Evolutionary conservation across 2,329 filamentous ascomycete genomes (phyloP).

Genomic region (Neodidymelliopsis sp.): DNA sequence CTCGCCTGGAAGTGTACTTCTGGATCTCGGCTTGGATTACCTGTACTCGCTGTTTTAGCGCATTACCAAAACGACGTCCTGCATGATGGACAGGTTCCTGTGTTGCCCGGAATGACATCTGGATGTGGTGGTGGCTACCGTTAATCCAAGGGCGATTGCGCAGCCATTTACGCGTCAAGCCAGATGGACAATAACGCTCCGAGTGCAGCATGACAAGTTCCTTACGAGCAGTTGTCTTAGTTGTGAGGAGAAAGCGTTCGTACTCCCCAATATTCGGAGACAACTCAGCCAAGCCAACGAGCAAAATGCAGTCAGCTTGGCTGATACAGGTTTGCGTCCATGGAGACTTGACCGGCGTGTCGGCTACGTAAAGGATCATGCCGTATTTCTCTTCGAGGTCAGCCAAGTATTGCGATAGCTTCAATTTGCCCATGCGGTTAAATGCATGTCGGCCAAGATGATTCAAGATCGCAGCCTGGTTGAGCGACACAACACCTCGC

Average conservation of each 20-base stretch:
- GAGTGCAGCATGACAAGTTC: slow-evolving; percentile 88
- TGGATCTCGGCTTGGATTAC: slow-evolving; percentile 96
- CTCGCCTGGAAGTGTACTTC: slow-evolving; percentile 93
- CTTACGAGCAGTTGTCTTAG: slow-evolving; percentile 96
- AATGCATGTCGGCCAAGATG: slow-evolving; percentile 96
- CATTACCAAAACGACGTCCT: slow-evolving; percentile 80
- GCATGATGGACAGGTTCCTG: slow-evolving; percentile 78
- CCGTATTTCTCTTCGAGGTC: slow-evolving; percentile 98
- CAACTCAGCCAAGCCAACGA: slow-evolving; percentile 89
- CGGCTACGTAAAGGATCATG: slow-evolving; percentile 92
- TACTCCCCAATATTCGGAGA: slow-evolving; percentile 94
- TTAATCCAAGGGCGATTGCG: slow-evolving; percentile 95
- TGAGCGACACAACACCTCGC: slow-evolving; percentile 89
- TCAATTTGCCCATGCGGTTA: slow-evolving; percentile 95
- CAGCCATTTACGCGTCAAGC: slow-evolving; percentile 87
- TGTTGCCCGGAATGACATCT: slow-evolving; percentile 86
- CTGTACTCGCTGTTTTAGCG: slow-evolving; percentile 90
- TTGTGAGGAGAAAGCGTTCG: slow-evolving; percentile 92
- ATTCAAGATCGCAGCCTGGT: slow-evolving; percentile 91
- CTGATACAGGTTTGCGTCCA: slow-evolving; percentile 99
- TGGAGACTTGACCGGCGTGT: slow-evolving; percentile 94
- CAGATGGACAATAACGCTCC: slow-evolving; percentile 85
- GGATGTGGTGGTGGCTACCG: slow-evolving; percentile 94
- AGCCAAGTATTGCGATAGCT: slow-evolving; percentile 92
- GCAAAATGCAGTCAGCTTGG: slow-evolving; percentile 93